Evolutionary conservation across 805 yeast species (phyloP), one percentile per base, ranked within the genome.

Genomic region (Myxozyma mucilagina): DNA sequence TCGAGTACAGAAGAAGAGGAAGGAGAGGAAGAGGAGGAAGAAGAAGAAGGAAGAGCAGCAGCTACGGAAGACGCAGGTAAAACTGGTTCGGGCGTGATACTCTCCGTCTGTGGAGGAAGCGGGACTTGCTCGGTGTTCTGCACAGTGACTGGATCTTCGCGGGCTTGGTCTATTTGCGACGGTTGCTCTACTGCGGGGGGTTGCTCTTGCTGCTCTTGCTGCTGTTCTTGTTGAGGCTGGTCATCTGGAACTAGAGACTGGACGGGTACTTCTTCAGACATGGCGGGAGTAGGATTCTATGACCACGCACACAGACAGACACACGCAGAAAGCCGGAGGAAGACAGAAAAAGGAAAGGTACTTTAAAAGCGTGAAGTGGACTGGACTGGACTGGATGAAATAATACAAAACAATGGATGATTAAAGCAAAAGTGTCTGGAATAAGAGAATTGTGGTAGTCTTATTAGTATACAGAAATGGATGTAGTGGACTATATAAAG

Each of bases 101-200:
- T 24, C 24, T 45, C 49, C 13, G 49, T 35, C 11, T 10, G 29
- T 8, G 51, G 20, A 47, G 8, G 5, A 20, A 24, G n/a, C 13
- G 51, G n/a, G 24, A 6, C 49, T 45, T 45, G 49, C 18, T 32
- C 13, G 34, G 47, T 31, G 31, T 36, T 20, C 11, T 42, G n/a
- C 16, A 14, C 10, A 10, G 18, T n/a, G 3, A 20, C 18, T 41
- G 45, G 45, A 4, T 13, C 18, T n/a, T 16, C 24, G 18, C n/a
- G 45, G n/a, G 4, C 24, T 20, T 9, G 20, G 20, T n/a, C 45
- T 14, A 20, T 9, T 16, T 41, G 45, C 45, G 18, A n/a, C 43
- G 4, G 24, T 51, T 51, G 45, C 44, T 18, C 54, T 39, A 42
- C 54, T 51, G n/a, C 44, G 43, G 8, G 31, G n/a, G 20, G 44